A percentile compares a stretch with the other conserved stretches of the same genome.
Conservation (phyloP, 352 stramenopile species). For the Phytophthora meadii region DNA sequence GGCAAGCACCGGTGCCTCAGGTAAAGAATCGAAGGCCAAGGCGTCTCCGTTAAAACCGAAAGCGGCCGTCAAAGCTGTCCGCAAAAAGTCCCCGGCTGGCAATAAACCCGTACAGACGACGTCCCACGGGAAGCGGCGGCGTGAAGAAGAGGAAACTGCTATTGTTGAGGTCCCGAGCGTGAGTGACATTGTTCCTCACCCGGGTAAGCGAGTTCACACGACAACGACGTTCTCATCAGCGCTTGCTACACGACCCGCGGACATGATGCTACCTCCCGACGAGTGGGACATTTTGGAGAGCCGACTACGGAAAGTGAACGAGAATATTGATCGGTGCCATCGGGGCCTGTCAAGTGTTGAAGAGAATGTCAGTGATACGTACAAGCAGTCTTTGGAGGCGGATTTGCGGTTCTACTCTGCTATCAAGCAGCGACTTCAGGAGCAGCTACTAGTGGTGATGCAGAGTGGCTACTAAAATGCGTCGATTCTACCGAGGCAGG, state of each 20-base stretch:
- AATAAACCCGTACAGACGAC: background rate
- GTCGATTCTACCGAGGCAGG: conserved; percentile 10
- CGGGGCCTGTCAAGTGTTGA: conserved; percentile 53
- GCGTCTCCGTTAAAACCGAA: conserved; percentile 12
- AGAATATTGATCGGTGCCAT: conserved; percentile 74
- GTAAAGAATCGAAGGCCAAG: conserved; percentile 13
- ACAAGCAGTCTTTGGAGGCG: conserved; percentile 65
- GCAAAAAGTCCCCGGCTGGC: conserved; percentile 5
- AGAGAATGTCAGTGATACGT: conserved; percentile 53
- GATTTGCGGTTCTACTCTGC: conserved; percentile 75
- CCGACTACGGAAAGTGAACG: conserved; percentile 70
- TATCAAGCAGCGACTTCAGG: conserved; percentile 79
- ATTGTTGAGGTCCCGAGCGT: conserved; percentile 55
- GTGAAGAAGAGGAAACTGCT: conserved; percentile 35
- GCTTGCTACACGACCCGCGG: conserved; percentile 42
- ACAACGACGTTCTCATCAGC: conserved; percentile 55
- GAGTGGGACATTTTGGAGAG: conserved; percentile 74
- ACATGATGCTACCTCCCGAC: conserved; percentile 60
- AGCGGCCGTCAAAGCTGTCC: conserved; percentile 6
- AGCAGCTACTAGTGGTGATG: conserved; percentile 77
- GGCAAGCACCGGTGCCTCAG: too few relatives aligned
- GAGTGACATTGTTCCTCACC: conserved; percentile 54
- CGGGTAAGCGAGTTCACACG: conserved; percentile 51
- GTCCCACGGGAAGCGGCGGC: conserved; percentile 42
- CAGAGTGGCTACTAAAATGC: conserved; percentile 59